phyloP scores from a whole-genome alignment of 352 stramenopile genomes.

The Pythium rhizo-oryzae region DNA sequence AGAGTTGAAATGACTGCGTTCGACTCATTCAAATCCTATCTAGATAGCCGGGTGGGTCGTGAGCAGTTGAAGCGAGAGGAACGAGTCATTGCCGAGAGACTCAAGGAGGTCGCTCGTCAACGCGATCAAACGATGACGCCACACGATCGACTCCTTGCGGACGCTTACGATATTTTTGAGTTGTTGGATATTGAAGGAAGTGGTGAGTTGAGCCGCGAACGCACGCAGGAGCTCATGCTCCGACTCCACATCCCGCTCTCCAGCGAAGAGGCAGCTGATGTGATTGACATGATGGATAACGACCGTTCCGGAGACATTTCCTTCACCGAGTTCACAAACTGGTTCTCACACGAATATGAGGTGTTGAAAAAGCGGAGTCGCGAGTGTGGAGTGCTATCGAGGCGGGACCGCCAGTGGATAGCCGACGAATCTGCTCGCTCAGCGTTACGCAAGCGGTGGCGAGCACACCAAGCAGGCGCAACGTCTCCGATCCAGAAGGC shows the following conservation, averaged over 20 bases:
- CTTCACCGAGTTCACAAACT: conserved; percentile 64
- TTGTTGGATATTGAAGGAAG: conserved; percentile 55
- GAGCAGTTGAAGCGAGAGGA: conserved; percentile 60
- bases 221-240: conserved; percentile 49
- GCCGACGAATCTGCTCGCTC: conserved; percentile 55
- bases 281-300: conserved; percentile 84
- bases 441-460: conserved; percentile 53
- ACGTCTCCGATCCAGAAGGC: background rate
- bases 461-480: conserved; percentile 29
- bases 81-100: conserved; percentile 37
- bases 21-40: conserved; percentile 55
- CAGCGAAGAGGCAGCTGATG: conserved; percentile 54
- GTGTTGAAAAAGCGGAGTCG: conserved; percentile 49
- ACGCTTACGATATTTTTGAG: conserved; percentile 72
- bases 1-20: conserved; percentile 61
- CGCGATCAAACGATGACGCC: conserved; percentile 36
- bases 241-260: conserved; percentile 63
- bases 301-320: conserved; percentile 69
- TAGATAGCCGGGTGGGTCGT: conserved; percentile 47
- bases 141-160: conserved; percentile 52
- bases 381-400: conserved; percentile 58
- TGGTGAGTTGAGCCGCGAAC: conserved; percentile 53
- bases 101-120: conserved; percentile 45
- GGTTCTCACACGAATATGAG: conserved; percentile 66
- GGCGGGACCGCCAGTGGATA: conserved; percentile 66